Base-by-base conservation (phyloP, 257 asterid genomes). In the Anisodus acutangulus region DNA sequence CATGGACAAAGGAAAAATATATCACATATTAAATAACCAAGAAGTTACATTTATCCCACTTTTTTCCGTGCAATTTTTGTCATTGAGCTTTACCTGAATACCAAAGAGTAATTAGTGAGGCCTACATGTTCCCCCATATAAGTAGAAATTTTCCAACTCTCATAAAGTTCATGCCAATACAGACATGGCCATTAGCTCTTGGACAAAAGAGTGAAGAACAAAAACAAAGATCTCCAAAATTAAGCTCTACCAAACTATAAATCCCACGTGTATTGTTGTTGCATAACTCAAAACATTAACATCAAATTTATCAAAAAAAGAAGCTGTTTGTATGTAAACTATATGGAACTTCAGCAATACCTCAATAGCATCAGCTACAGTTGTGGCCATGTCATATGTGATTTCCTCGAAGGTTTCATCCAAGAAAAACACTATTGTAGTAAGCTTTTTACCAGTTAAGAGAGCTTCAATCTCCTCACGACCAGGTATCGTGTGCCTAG, bases 331-430 rank as follows among this genome's bases (percentile, higher is more conserved):
- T 76, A 15, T 26, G 55, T 79, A 59, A 57, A 54, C 68, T 37
- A 49, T 53, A 67, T 60, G 67, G 64, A 83, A 87, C 81, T 39
- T 64, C 51, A 80, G 80, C 57, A 89, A 81, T 97, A 97, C 99
- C 99, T 95, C 99, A 80, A 97, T 94, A 68, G 98, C 94, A 86
- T 97, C 99, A 84, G 94, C 93, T 80, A 93, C 98, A 71, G 98
- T 97, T 58, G 99, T 95, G 85, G 98, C 83, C 98, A 97, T 97
- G 91, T 94, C 98, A 69, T 94, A 97, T 12, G 98, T 91, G 83
- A 97, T 97, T 89, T 97, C 99, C 88, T 95, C 99, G 86, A 95
- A 97, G 58, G 99, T 97, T 89, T 97, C 99, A 49, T 97, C 98
- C 93, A 97, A 89, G 93, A 97, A 97, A 90, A 95, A 95, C 49